Conservation (phyloP, 2,329 filamentous ascomycete species). For the Microdochium bolleyi region DNA sequence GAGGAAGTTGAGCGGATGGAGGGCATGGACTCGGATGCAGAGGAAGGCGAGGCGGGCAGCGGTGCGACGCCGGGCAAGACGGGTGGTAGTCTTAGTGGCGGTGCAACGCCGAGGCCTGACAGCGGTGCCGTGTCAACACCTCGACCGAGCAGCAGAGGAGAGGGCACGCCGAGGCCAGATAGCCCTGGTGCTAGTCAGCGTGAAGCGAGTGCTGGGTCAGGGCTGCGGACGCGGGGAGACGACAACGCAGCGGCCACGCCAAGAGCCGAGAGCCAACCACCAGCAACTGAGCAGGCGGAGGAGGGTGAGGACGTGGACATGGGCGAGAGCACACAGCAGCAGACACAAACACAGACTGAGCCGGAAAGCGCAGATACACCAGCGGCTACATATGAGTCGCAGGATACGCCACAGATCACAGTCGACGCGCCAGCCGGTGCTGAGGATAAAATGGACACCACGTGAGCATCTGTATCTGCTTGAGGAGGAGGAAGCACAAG, state of each 20-base stretch:
- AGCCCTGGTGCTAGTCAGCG: slow-evolving; percentile 14
- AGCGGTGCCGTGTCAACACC: slow-evolving; percentile 30
- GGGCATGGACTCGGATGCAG: slow-evolving; percentile 65
- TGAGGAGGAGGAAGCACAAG: background rate
- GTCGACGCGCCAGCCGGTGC: slow-evolving; percentile 38
- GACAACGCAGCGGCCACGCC: slow-evolving; percentile 8
- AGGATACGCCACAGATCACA: slow-evolving; percentile 33
- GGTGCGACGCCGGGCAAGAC: slow-evolving; percentile 40
- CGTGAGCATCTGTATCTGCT: slow-evolving; percentile 11
- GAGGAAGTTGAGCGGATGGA: slow-evolving; percentile 86
- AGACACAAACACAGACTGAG: slow-evolving; percentile 13
- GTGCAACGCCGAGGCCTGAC: slow-evolving; percentile 42
- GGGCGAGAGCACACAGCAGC: slow-evolving; percentile 26
- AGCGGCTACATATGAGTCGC: slow-evolving; percentile 4
- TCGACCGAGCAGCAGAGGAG: slow-evolving; percentile 32
- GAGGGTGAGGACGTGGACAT: slow-evolving; percentile 25
- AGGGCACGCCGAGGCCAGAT: slow-evolving; percentile 18
- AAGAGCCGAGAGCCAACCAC: slow-evolving; percentile 16
- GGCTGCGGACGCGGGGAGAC: background rate
- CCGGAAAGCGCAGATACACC: background rate
- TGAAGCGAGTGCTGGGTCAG: background rate
- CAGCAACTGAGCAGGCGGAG: slow-evolving; percentile 28
- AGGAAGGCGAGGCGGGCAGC: slow-evolving; percentile 38
- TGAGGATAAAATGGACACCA: slow-evolving; percentile 62
- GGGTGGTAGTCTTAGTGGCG: slow-evolving; percentile 38